These are phyloP conservation scores for Trichoderma simmonsii DNA, from an alignment of 2,329 filamentous ascomycete genomes.

Conservation along the genomic window DNA sequence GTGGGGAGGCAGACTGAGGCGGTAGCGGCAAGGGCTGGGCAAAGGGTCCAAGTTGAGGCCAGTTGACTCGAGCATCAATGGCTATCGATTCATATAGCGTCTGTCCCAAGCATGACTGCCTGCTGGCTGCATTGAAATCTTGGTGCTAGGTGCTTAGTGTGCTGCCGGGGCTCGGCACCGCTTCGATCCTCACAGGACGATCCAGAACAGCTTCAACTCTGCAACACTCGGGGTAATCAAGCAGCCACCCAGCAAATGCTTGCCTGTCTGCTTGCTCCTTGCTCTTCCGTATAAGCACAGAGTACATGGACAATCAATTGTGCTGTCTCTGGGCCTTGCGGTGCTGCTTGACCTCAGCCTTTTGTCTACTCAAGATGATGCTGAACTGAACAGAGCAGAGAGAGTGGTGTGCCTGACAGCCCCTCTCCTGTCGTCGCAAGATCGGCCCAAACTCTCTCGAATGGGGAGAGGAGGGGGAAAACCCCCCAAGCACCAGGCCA, in stretches of 20 bases:
- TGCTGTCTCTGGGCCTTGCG: background rate
- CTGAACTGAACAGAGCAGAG: background rate
- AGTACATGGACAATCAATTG: background rate
- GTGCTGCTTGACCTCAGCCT: background rate
- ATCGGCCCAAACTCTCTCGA: conserved; percentile 14
- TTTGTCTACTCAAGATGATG: background rate
- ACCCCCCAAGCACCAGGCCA: background rate
- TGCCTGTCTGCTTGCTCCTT: background rate
- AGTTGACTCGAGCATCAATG: background rate
- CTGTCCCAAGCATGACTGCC: conserved; percentile 7
- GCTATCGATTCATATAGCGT: conserved; percentile 2
- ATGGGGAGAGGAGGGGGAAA: background rate
- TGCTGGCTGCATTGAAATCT: conserved; percentile 1
- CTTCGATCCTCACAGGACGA: conserved; percentile 10
- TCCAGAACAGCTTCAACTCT: conserved; percentile 7
- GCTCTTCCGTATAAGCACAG: background rate
- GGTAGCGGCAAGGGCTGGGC: conserved; percentile 13
- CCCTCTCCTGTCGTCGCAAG: conserved; percentile 11
- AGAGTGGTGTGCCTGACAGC: conserved; percentile 10
- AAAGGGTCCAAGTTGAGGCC: background rate
- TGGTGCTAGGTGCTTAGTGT: background rate
- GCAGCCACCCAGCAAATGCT: background rate
- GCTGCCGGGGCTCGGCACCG: conserved; percentile 13
- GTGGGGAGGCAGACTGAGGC: conserved; percentile 19
- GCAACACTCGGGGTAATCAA: background rate